Percentiles rank a stretch among this genome's conserved stretches.
phyloP scores from a whole-genome alignment of 306 rosid genomes.

The Glycine soja region DNA sequence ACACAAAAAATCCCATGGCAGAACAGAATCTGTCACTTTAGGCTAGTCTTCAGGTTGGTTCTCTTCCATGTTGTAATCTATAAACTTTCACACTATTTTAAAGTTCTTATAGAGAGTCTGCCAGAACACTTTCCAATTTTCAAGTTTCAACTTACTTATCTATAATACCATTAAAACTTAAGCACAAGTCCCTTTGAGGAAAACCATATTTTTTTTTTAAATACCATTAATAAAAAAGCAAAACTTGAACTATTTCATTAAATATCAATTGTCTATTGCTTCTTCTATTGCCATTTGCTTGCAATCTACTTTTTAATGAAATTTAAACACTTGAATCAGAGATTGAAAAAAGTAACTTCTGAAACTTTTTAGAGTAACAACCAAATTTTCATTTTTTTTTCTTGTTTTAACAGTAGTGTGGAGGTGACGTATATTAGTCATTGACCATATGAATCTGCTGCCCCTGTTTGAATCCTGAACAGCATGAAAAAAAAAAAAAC shows the following conservation, averaged over 20 bases:
- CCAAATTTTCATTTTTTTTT: neutral
- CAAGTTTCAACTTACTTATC: neutral
- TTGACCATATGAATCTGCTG: neutral
- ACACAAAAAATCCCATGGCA: neutral
- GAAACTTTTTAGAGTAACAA: neutral
- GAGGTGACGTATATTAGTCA: neutral
- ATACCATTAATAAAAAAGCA: neutral
- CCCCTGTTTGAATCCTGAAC: too few relatives aligned
- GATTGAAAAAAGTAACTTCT: neutral
- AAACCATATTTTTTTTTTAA: neutral
- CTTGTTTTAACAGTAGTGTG: neutral
- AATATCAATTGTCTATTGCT: neutral
- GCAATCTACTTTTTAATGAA: neutral
- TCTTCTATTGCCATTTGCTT: neutral
- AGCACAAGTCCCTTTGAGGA: neutral
- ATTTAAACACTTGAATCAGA: neutral
- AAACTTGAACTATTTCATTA: neutral
- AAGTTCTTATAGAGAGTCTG: neutral
- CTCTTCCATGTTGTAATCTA: too few relatives aligned
- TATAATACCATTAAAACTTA: neutral
- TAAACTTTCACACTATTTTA: too few relatives aligned
- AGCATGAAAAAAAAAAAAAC: neutral
- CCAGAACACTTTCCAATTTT: neutral
- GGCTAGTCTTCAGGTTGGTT: too few relatives aligned
- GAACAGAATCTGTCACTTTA: slow-evolving; percentile 1